Base-by-base conservation (phyloP, 208 protist genomes). In the Acanthamoeba triangularis region DNA sequence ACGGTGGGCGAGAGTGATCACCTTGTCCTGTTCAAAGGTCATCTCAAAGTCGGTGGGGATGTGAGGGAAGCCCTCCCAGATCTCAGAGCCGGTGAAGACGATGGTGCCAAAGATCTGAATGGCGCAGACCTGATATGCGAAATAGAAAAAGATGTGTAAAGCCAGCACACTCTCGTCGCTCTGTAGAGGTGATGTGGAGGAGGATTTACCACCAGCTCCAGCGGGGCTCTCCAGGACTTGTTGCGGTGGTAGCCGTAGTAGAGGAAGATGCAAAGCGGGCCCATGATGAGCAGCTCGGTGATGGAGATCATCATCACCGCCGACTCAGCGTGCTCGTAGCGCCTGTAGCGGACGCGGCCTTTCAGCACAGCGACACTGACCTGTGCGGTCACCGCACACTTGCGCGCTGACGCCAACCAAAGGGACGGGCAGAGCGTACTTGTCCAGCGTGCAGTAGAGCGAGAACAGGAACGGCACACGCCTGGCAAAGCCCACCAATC, bases 21-120 rank as follows among this genome's bases (percentile, higher is more conserved):
- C 72, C 72, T 80, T 80, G 37, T 80, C 72, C 35, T 80, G 72
- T 30, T 80, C 72, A 41, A 88, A 88, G 49, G 80, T 88, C 49
- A 88, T 65, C 41, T 88, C 80, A n/a, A 88, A 88, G 80, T 88
- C 80, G 18, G 80, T 63, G 14, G 80, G 80, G 30, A 88, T 63
- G 44, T 88, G 56, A 16, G 41, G 80, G 52, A 88, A 88, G 80
- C 80, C 80, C 49, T 54, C 41, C 41, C 52, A 88, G 37, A 88
- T 88, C 80, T 88, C 80, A 18, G 49, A 54, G 28, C 80, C 80
- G 18, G 80, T 63, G 52, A 88, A 88, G 80, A 88, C 80, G 80
- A 88, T 88, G 37, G 80, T 88, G 49, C 80, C 80, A 61, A 88
- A 88, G 80, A 88, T 88, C 44, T 88, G 80, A 33, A 88, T 88